Conservation (phyloP, 2,329 filamentous ascomycete species). For the Cercospora janseana region DNA sequence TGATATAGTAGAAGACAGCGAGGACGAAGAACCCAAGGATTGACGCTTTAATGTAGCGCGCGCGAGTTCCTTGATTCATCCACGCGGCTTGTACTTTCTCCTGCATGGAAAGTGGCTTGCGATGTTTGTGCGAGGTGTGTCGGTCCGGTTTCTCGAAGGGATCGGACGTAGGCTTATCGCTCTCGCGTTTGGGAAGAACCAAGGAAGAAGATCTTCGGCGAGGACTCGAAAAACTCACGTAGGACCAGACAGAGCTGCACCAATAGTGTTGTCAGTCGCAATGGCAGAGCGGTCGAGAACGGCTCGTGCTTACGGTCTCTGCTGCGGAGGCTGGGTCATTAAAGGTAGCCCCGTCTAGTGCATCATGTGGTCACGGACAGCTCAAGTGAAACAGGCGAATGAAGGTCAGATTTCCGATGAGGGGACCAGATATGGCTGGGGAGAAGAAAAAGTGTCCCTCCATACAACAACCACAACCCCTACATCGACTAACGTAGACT, state of each 20-base stretch:
- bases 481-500: background rate
- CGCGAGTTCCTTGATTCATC: conserved; percentile 63
- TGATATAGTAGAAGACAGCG: conserved; percentile 57
- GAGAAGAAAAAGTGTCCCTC: conserved; percentile 7
- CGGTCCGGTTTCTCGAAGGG: conserved; percentile 50
- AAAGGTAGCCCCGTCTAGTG: conserved; percentile 5
- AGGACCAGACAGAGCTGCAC: conserved; percentile 48
- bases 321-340: conserved; percentile 10
- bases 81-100: conserved; percentile 45
- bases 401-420: background rate
- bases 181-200: conserved; percentile 45
- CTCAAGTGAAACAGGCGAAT: background rate
- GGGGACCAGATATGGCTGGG: background rate
- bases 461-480: conserved; percentile 2
- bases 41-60: conserved; percentile 61
- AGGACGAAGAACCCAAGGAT: conserved; percentile 59
- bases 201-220: conserved; percentile 55
- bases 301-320: conserved; percentile 8
- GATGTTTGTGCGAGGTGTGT: conserved; percentile 32
- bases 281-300: background rate
- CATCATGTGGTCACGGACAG: conserved; percentile 4
- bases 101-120: conserved; percentile 37
- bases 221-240: conserved; percentile 47
- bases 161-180: conserved; percentile 36
- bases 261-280: background rate